These are phyloP conservation scores for Daldinia eschscholtzii DNA, from an alignment of 2,329 filamentous ascomycete genomes.

Conservation along the genomic window DNA sequence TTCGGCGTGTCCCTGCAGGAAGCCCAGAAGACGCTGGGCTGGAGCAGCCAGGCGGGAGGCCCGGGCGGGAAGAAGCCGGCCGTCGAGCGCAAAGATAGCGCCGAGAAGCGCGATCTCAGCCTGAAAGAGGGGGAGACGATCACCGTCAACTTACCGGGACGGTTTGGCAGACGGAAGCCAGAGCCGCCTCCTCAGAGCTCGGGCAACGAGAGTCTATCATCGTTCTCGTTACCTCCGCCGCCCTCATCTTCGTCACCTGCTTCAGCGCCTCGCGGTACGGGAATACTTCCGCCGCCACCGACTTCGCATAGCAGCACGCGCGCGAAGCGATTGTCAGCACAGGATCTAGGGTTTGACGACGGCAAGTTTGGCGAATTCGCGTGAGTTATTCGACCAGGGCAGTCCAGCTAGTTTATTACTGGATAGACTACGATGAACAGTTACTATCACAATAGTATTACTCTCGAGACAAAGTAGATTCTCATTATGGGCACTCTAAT, in stretches of 20 bases:
- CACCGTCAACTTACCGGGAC: constrained; percentile 79
- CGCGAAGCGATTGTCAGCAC: constrained; percentile 67
- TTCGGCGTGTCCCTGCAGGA: constrained; percentile 86
- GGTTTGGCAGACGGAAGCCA: constrained; percentile 64
- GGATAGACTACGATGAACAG: constrained; percentile 12
- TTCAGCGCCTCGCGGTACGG: constrained; percentile 48
- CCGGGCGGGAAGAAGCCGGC: constrained; percentile 54
- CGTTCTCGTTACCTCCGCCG: constrained; percentile 82
- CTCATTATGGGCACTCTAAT: constrained; percentile 25
- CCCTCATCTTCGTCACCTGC: constrained; percentile 67
- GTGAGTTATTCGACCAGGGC: constrained; percentile 53
- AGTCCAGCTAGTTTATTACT: constrained; percentile 10
- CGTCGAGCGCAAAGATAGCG: constrained; percentile 56
- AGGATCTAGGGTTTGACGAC: constrained; percentile 85
- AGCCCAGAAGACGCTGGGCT: constrained; percentile 75
- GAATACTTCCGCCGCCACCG: constrained; percentile 74
- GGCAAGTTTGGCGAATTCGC: constrained; percentile 89
- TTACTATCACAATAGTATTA: constrained; percentile 10
- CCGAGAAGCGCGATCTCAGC: constrained; percentile 80
- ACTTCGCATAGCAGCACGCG: constrained; percentile 72
- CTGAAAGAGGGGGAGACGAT: constrained; percentile 93
- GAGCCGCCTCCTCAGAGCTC: constrained; percentile 49
- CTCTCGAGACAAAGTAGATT: constrained; percentile 22
- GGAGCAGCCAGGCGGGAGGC: constrained; percentile 59
- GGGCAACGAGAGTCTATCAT: constrained; percentile 55